Base-by-base conservation (phyloP, 345 rosid species). In the Eucalyptus leucophloia region DNA sequence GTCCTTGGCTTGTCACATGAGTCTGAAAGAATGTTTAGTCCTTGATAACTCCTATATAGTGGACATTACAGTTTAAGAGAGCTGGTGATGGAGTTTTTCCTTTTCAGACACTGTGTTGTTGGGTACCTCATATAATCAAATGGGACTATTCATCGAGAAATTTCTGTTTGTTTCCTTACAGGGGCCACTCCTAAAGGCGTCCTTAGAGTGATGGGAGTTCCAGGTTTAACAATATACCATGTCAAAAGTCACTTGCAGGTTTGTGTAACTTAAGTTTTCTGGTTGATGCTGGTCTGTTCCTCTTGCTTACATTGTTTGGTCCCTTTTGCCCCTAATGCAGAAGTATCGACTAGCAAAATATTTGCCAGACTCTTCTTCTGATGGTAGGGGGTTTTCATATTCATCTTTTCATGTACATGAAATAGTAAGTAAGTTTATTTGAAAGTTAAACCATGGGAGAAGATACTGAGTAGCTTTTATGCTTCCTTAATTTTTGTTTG, bases 171-270 rank as follows among this genome's bases (percentile, higher is more conserved):
- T 69, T 88, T 67, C 90, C 50, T 91, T 88, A 44, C 86, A 98
- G 99, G 99, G 91, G 99, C 99, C 88, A 98, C 99, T 42, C 98
- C 99, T 23, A 97, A 98, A 94, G 99, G 98, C 88, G 99, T 97
- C 89, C 97, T 98, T 42, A 95, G 98, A 92, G 98, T 98, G 86
- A 98, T 98, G 99, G 99, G 99, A 47, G 96, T 97, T 18, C 96
- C 95, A 90, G 98, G 98, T 77, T 92, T 98, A 89, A 98, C 99
- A 86, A 98, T 97, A 92, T 98, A 98, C 88, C 99, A 98, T 93
- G 99, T 98, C 90, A 98, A 98, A 93, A 98, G 99, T 92, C 99
- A 98, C 91, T 96, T 98, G 88, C 99, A 98, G 98, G 99, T 97
- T 90, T 26, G 65, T 69, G 53, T 37, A 15, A n/a, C 51, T 88